Conservation (phyloP, 2,329 filamentous ascomycete species). For the Aspergillus brasiliensis region DNA sequence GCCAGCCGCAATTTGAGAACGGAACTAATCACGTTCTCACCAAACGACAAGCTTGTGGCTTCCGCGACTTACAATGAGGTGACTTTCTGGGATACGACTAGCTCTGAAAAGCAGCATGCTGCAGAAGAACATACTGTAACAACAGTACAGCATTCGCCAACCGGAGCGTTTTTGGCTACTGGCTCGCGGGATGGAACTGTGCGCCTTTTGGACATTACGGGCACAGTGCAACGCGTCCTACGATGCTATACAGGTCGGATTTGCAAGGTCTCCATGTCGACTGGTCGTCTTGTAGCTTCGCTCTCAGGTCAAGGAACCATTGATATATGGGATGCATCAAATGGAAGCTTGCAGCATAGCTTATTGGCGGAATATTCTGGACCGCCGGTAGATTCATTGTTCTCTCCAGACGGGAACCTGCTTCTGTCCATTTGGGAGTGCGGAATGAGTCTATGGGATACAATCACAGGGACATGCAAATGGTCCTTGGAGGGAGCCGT, state of each 20-base stretch:
- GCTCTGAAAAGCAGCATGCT: background rate
- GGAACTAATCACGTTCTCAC: background rate
- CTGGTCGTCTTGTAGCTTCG: background rate
- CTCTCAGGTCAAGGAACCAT: background rate
- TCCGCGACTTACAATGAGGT: fast-evolving
- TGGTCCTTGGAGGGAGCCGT: too few species aligned
- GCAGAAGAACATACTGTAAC: background rate
- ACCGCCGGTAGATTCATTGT: too few species aligned
- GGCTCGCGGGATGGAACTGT: background rate
- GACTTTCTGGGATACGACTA: background rate
- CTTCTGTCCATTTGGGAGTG: background rate
- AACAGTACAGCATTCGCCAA: background rate
- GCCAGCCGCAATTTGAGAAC: too few species aligned
- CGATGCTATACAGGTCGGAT: background rate
- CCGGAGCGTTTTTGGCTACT: background rate
- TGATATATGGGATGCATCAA: background rate
- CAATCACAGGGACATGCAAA: background rate
- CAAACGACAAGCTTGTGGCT: background rate
- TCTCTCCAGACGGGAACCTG: background rate
- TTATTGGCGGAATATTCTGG: background rate
- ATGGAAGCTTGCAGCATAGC: background rate
- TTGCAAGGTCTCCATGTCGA: background rate
- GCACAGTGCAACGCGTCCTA: background rate
- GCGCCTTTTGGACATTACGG: background rate
- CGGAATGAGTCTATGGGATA: background rate